A percentile compares a stretch with the other conserved stretches of the same genome.
Evolutionary conservation across 116 monocot genomes (phyloP).

Genomic region (Posidonia oceanica): DNA sequence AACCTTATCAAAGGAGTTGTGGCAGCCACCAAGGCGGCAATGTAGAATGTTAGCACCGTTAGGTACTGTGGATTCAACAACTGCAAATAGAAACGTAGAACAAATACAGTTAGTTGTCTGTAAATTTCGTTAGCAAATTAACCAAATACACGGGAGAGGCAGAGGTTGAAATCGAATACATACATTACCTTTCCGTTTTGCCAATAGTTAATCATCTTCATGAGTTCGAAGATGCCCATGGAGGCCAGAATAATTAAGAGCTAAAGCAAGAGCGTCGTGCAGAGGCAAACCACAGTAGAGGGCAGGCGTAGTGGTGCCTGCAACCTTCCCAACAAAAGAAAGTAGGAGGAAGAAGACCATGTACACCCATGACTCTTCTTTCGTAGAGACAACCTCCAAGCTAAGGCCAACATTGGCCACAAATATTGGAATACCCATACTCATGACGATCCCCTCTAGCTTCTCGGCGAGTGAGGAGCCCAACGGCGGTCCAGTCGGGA

Average conservation of each 20-base stretch:
- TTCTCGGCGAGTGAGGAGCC: constrained; percentile 10
- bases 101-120: not conserved
- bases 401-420: constrained; percentile 5
- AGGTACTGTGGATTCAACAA: not conserved
- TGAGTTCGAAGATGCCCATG: constrained; percentile 40
- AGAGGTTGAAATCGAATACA: not conserved
- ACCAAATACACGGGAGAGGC: too few species aligned
- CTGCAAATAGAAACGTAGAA: constrained; percentile 4
- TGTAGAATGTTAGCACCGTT: constrained; percentile 9
- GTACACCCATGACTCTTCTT: constrained; percentile 2
- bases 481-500: constrained; percentile 11
- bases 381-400: not conserved
- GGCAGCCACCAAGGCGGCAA: constrained; percentile 3
- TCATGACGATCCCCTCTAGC: constrained; percentile 2
- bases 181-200: constrained; percentile 6
- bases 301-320: constrained; percentile 13
- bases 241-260: constrained; percentile 31
- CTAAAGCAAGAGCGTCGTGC: constrained; percentile 20
- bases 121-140: not conserved
- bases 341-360: constrained; percentile 8
- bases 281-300: constrained; percentile 23
- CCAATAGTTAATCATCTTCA: constrained; percentile 14
- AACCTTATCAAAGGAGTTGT: constrained; percentile 16
- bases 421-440: constrained; percentile 2
- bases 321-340: constrained; percentile 14